These are phyloP conservation scores for Uronychia setigera DNA, from an alignment of 73 alveolate species.

Conservation along the genomic window DNA sequence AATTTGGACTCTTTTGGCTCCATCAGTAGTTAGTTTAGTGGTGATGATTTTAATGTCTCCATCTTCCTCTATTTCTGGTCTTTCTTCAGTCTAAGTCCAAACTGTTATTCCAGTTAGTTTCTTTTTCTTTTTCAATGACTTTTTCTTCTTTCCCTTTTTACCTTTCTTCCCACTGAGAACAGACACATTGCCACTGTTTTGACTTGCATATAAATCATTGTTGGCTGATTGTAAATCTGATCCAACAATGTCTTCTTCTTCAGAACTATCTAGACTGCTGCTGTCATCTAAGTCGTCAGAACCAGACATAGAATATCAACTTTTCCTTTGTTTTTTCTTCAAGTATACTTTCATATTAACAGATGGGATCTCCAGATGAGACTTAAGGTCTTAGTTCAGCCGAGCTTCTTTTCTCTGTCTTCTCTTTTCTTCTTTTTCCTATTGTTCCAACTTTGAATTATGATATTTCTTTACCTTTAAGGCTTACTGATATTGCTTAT, in stretches of 20 bases:
- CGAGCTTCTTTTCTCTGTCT: not conserved
- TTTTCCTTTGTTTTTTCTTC: not conserved
- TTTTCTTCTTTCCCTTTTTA: not conserved
- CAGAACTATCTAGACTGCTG: not conserved
- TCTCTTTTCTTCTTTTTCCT: not conserved
- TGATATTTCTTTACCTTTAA: not conserved
- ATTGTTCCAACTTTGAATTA: not conserved
- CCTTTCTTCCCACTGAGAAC: too few relatives aligned
- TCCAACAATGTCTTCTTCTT: not conserved
- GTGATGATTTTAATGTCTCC: not conserved
- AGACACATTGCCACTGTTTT: not conserved
- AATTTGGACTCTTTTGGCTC: not conserved
- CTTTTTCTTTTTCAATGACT: not conserved
- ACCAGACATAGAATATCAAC: not conserved
- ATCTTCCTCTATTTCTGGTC: not conserved
- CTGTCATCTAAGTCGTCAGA: not conserved
- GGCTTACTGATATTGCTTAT: not conserved
- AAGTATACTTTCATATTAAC: not conserved
- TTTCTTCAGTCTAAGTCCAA: not conserved
- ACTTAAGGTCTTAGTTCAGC: not conserved
- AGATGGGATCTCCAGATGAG: not conserved
- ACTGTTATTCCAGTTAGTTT: not conserved
- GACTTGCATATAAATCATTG: not conserved
- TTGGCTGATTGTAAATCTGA: not conserved
- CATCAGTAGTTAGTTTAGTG: not conserved